These are phyloP conservation scores for Pichia scutulata DNA, from an alignment of 805 yeast species.

Conservation along the genomic window DNA sequence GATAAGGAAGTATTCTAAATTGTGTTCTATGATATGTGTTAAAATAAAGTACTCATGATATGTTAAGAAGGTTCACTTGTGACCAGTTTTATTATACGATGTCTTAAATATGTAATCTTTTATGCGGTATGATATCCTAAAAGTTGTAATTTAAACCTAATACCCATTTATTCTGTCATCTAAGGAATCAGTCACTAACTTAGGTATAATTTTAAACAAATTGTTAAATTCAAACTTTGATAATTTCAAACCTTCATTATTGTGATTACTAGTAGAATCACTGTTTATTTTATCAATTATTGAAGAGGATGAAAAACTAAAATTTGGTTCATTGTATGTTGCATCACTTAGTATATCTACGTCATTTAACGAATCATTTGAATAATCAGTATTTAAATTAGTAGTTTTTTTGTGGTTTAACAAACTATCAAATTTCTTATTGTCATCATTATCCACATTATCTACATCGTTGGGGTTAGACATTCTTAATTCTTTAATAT, in stretches of 20 bases:
- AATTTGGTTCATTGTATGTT: neutral
- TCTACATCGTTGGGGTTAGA: neutral
- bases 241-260: neutral
- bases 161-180: conserved; percentile 9
- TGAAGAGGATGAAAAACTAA: conserved; percentile 4
- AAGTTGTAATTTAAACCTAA: no score
- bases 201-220: conserved; percentile 5
- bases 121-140: no score
- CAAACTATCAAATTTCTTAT: no score
- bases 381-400: no score
- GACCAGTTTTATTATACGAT: no score
- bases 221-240: neutral
- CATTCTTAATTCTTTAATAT: neutral
- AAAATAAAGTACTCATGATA: no score
- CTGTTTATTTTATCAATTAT: neutral
- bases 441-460: neutral
- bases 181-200: conserved; percentile 5
- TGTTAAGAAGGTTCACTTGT: no score
- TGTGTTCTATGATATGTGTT: no score
- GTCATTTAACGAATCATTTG: neutral
- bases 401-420: no score
- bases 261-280: neutral
- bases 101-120: no score
- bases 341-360: neutral
- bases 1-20: no score